Base-by-base conservation (phyloP, 768 basidiomycete genomes). In the Amanita pseudoporphyria region DNA sequence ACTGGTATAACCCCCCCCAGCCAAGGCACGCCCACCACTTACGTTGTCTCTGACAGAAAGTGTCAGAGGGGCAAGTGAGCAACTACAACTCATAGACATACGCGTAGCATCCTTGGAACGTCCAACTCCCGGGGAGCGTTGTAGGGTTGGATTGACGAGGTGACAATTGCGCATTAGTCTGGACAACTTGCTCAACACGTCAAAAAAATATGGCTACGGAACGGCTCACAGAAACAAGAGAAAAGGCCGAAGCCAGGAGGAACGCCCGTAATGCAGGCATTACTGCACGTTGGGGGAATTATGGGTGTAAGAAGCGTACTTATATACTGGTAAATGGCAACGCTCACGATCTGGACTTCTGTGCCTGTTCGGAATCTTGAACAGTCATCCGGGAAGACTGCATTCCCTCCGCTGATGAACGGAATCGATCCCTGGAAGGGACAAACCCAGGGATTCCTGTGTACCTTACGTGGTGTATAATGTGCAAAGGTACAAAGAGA, bases 21-120 rank as follows among this genome's bases (percentile, higher is more conserved):
- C 63, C 37, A 89, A 72, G 0, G 86, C 78, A 22, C 87, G 81
- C 4, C 45, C 6, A 69, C 63, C n/a, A 61, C 73, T 28, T 7
- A 71, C 64, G 38, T 73, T 74, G 59, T 86, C 84, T 41, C 81
- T 82, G 58, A 5, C 54, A 26, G 35, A 48, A 31, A 9, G 26
- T 45, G 10, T 50, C 38, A 45, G 42, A 51, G 33, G 40, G n/a
- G 43, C 48, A 26, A 38, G 45, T 21, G 18, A 18, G 37, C 7
- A 45, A 38, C 42, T 49, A 37, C 31, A 18, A 44, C 40, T 37
- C 26, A n/a, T 33, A 14, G 19, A 62, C 67, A 16, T 57, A 84
- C 83, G 72, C 74, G 65, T 76, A 78, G 56, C 84, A 87, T 58
- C 82, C 81, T 49, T 70, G 61, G 13, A 72, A 71, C 14, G 68